A percentile compares a stretch with the other conserved stretches of the same genome.
phyloP scores from a whole-genome alignment of 2,329 filamentous ascomycete genomes.

The Diplodia sapinea region DNA sequence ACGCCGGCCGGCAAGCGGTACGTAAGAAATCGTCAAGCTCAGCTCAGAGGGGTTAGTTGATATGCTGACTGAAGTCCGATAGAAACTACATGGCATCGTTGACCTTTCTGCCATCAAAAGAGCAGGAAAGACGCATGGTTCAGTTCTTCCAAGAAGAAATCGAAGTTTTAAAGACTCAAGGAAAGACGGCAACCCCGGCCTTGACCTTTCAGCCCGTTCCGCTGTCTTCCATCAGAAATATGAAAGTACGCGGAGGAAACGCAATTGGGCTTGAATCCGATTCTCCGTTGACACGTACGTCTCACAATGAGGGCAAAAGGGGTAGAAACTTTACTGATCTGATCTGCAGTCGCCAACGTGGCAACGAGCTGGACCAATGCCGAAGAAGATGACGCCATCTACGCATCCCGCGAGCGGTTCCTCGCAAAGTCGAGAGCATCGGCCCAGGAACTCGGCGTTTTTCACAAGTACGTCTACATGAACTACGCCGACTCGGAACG shows the following conservation, averaged over 20 bases:
- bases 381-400: slow-evolving; percentile 4
- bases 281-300: slow-evolving; percentile 5
- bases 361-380: background rate
- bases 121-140: slow-evolving; percentile 6
- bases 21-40: slow-evolving; percentile 22
- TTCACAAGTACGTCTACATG: slow-evolving; percentile 25
- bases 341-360: background rate
- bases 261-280: slow-evolving; percentile 12
- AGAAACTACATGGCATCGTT: slow-evolving; percentile 21
- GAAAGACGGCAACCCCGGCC: background rate
- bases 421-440: background rate
- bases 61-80: background rate
- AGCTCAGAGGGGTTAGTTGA: background rate
- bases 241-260: slow-evolving; percentile 7
- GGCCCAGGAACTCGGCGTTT: background rate
- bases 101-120: slow-evolving; percentile 1
- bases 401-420: background rate
- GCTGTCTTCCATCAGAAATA: background rate
- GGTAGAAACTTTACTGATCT: background rate
- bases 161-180: background rate
- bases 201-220: slow-evolving; percentile 18
- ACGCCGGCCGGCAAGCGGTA: slow-evolving; percentile 19
- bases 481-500: slow-evolving; percentile 17
- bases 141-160: slow-evolving; percentile 15
- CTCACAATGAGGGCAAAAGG: background rate